Evolutionary conservation across 441 rosid species (phyloP).

Genomic region (Syzygium syzygioides): DNA sequence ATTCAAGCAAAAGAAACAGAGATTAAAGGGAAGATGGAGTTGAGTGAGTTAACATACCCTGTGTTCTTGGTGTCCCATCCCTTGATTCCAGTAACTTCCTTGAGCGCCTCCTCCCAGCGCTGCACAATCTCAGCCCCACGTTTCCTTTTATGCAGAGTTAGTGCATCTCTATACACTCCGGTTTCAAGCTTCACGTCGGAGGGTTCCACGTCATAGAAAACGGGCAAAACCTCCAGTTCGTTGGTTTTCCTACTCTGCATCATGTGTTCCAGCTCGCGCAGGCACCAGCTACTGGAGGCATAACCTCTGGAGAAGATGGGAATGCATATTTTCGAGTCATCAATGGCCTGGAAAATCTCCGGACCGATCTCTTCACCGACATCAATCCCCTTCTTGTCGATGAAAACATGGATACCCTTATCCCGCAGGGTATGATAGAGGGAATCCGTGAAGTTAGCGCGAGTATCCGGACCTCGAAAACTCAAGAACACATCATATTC

Average conservation of each 20-base stretch:
- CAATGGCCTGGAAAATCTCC: background rate
- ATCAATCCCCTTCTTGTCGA: background rate
- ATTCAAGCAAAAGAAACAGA: no score
- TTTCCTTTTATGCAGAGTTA: background rate
- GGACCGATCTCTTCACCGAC: background rate
- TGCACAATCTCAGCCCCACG: background rate
- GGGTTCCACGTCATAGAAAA: background rate
- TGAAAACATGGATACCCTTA: background rate
- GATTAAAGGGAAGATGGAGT: background rate
- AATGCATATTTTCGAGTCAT: background rate
- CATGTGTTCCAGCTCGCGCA: background rate
- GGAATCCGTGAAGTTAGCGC: background rate
- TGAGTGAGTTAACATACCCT: background rate
- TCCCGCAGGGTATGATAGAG: background rate
- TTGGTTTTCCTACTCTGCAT: background rate
- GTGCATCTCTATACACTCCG: background rate
- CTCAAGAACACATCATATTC: rapidly evolving
- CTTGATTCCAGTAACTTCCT: background rate
- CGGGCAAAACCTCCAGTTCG: background rate
- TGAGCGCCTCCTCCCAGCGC: background rate
- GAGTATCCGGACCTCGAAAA: background rate
- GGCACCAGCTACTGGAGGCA: background rate
- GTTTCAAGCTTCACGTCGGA: background rate
- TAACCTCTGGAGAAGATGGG: background rate
- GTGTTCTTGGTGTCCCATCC: background rate